phyloP scores from a whole-genome alignment of 2,329 filamentous ascomycete species.

The Fusarium falciforme region DNA sequence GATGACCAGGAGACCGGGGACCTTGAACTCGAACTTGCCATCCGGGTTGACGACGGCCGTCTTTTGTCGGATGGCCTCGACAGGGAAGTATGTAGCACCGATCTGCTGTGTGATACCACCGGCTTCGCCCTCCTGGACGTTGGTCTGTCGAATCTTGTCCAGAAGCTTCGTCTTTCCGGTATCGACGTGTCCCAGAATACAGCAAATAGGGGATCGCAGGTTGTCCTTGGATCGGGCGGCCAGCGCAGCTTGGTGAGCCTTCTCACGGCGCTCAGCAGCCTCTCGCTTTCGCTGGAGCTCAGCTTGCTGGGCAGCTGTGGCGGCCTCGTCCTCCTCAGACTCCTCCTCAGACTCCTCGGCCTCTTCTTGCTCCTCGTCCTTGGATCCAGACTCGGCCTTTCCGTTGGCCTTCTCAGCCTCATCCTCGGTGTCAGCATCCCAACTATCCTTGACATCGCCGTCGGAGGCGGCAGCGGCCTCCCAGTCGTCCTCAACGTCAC shows the following conservation, averaged over 20 bases:
- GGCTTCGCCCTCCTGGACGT: conserved; percentile 98
- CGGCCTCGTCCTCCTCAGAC: conserved; percentile 76
- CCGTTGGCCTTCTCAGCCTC: conserved; percentile 70
- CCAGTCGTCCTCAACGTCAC: conserved; percentile 85
- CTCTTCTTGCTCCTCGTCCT: conserved; percentile 42
- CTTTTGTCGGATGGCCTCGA: conserved; percentile 92
- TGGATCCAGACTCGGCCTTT: conserved; percentile 31
- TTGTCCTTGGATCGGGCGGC: conserved; percentile 93
- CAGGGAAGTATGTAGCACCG: conserved; percentile 98
- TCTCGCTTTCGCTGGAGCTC: conserved; percentile 86
- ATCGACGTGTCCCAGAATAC: conserved; percentile 99
- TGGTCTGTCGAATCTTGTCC: conserved; percentile 98
- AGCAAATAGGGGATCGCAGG: conserved; percentile 97
- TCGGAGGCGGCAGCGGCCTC: conserved; percentile 84
- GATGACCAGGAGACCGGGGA: conserved; percentile 95
- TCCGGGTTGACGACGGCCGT: conserved; percentile 93
- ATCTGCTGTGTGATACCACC: conserved; percentile 99
- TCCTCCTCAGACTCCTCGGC: conserved; percentile 74
- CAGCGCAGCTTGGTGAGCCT: conserved; percentile 90
- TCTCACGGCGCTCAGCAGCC: conserved; percentile 87
- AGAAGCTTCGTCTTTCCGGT: conserved; percentile 99
- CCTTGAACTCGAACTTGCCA: conserved; percentile 93
- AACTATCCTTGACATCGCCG: conserved; percentile 89
- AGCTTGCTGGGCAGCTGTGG: conserved; percentile 77
- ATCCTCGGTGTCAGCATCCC: conserved; percentile 88